phyloP scores from a whole-genome alignment of 352 stramenopile species.

The Phytopythium oedochilum region DNA sequence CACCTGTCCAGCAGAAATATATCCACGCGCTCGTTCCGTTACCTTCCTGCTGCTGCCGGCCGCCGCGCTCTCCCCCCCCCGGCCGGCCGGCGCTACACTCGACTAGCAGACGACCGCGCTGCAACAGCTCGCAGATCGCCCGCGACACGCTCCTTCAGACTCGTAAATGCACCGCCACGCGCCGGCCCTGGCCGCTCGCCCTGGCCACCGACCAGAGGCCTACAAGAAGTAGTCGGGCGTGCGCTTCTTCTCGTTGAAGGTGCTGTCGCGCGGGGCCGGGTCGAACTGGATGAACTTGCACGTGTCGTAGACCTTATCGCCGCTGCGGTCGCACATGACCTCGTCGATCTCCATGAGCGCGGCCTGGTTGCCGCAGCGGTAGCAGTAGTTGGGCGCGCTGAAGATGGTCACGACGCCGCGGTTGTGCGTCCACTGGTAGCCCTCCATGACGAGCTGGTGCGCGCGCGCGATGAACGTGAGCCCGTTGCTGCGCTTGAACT shows the following conservation, averaged over 20 bases:
- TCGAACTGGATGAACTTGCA: constrained; percentile 93
- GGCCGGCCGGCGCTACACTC: not conserved
- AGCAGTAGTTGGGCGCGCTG: constrained; percentile 93
- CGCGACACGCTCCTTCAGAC: no score
- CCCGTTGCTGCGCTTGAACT: constrained; percentile 89
- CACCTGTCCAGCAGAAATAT: not conserved
- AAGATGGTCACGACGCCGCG: constrained; percentile 92
- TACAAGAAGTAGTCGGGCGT: constrained; percentile 93
- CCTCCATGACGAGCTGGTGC: constrained; percentile 93
- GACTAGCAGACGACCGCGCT: no score
- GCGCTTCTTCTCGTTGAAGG: constrained; percentile 91
- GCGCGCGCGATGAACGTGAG: constrained; percentile 85
- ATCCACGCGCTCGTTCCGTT: not conserved
- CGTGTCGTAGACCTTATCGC: constrained; percentile 89
- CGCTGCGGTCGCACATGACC: constrained; percentile 82
- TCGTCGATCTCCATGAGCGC: constrained; percentile 95
- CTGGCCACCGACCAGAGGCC: no score
- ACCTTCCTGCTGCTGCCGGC: not conserved
- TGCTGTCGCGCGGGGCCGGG: constrained; percentile 85
- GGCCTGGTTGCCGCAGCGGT: constrained; percentile 95
- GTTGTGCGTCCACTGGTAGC: constrained; percentile 92
- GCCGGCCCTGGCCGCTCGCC: no score
- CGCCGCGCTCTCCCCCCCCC: not conserved
- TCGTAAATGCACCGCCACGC: no score
- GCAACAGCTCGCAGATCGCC: no score